Evolutionary conservation across 345 rosid species (phyloP).

Genomic region (Sonneratia caseolaris): DNA sequence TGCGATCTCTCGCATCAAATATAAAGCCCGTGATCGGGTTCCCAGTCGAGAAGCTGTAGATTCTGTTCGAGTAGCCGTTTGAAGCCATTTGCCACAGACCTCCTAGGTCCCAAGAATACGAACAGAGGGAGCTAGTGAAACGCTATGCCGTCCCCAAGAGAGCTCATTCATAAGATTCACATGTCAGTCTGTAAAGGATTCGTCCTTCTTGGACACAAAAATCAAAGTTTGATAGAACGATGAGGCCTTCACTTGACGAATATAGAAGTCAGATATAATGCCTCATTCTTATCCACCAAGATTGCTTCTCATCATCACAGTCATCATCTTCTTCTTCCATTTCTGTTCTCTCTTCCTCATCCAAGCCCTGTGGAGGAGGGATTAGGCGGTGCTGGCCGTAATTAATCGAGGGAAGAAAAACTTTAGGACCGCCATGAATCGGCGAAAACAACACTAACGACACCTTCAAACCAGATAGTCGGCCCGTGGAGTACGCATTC

Average conservation of each 20-base stretch:
- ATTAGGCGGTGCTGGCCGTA: too few relatives aligned
- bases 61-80: not conserved
- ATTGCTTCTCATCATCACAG: not conserved
- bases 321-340: not conserved
- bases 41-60: constrained; percentile 59
- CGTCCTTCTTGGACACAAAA: not conserved
- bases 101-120: too few relatives aligned
- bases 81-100: not conserved
- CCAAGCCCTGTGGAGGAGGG: too few relatives aligned
- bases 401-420: too few relatives aligned
- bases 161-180: not conserved
- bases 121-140: too few relatives aligned
- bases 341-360: too few relatives aligned
- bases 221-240: not conserved
- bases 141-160: too few relatives aligned
- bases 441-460: too few relatives aligned
- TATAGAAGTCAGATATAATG: too few relatives aligned
- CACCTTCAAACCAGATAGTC: too few relatives aligned
- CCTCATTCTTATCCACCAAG: not conserved
- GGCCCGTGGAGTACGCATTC: too few relatives aligned
- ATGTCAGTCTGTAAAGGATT: not conserved
- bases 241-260: not conserved
- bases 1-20: constrained; percentile 64
- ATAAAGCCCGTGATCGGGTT: constrained; percentile 53
- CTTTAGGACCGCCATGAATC: too few relatives aligned